Base-by-base conservation (phyloP, 2,329 filamentous ascomycete genomes). In the Fusarium neocosmosporiellum region DNA sequence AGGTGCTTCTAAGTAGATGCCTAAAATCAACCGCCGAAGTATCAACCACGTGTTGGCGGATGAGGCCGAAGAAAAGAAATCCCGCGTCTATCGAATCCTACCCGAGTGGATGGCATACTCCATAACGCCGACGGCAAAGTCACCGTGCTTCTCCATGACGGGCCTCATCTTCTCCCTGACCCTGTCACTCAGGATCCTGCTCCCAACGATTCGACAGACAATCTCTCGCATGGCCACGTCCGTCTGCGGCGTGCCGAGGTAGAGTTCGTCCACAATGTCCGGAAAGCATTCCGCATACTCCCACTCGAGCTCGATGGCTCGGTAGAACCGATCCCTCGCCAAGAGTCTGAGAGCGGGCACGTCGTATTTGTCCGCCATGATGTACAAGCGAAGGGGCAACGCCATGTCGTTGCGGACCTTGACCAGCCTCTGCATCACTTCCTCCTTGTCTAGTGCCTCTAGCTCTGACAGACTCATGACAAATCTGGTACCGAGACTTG, bases 261-360 rank as follows among this genome's bases (percentile, higher is more conserved):
- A 74, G 14, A 74, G 9, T 27, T 74, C 66, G 7, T 74, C 66
- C 1, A 74, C 60, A 8, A 74, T n/a, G 1, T 53, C 46, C 46
- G 46, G 46, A n/a, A 53, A 53, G 46, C 27, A 53, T 29, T 31
- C 46, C 24, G 46, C 46, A 7, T 53, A 18, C 27, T 53, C 46
- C 46, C 46, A 53, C 46, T 53, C 46, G 54, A 6, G 63, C 65
- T 53, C 46, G 29, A 53, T 11, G 46, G 46, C 34, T 5, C 34
- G 54, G 33, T 37, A 57, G 54, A 57, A 57, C 29, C 54, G 16
- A 20, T 57, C 54, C 34, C 54, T 36, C 16, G 54, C 54, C 20
- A 57, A 36, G 36, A 57, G 54, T 10, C 34, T 16, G 3, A 57
- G 34, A 3, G 33, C 54, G 3, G 54, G 54, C 1, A 37, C 54